Evolutionary conservation across 257 asterid species (phyloP).

Genomic region (Gynochthodes officinalis): DNA sequence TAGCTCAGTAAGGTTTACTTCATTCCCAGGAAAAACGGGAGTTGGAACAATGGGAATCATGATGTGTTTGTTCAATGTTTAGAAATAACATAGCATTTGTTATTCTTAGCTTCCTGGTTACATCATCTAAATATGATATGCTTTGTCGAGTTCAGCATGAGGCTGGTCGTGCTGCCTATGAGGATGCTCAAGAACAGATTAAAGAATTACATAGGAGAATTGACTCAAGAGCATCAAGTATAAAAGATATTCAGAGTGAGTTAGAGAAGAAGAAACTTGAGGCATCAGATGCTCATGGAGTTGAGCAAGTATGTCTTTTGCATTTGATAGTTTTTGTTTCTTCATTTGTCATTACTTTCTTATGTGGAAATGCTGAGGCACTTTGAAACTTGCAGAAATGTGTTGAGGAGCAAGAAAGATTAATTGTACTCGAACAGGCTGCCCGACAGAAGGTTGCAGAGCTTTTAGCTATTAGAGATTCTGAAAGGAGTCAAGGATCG

Average conservation of each 20-base stretch:
- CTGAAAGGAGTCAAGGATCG: conserved; percentile 90
- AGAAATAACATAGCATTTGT: not conserved
- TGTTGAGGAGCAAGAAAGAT: conserved; percentile 59
- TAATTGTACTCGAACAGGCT: conserved; percentile 74
- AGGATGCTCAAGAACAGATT: conserved; percentile 75
- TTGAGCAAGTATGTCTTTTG: conserved; percentile 55
- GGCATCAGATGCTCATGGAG: conserved; percentile 57
- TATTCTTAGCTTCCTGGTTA: not conserved
- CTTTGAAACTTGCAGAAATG: conserved; percentile 44
- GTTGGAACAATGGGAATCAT: not conserved
- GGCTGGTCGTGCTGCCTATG: conserved; percentile 78
- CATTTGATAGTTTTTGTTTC: conserved; percentile 5
- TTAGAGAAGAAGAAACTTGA: conserved; percentile 53
- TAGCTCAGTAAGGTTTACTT: not conserved
- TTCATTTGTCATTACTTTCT: conserved; percentile 7
- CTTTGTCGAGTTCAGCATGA: conserved; percentile 55
- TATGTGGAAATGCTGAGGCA: not conserved
- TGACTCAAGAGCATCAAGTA: conserved; percentile 48
- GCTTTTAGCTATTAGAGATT: conserved; percentile 70
- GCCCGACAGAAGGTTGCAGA: conserved; percentile 86
- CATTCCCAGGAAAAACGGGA: not conserved
- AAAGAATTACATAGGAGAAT: conserved; percentile 47
- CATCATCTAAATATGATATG: not conserved
- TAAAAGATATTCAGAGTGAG: conserved; percentile 43
- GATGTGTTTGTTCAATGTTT: too few relatives aligned